Conservation (phyloP, 306 rosid species). For the Trifolium repens region DNA sequence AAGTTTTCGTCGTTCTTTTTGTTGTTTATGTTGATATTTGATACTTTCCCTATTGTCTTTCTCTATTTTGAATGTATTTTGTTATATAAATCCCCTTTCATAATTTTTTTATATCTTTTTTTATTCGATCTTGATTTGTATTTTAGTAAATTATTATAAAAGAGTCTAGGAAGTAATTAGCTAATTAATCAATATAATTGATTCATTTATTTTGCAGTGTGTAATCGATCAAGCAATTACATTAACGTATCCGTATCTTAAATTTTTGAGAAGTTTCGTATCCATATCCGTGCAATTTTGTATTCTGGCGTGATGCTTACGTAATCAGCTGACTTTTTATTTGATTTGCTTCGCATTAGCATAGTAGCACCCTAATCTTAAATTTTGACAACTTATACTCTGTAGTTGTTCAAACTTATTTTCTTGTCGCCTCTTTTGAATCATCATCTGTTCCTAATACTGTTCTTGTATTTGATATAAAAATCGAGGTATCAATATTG, state of each 20-base stretch:
- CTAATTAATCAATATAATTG: neutral
- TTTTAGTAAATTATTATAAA: neutral
- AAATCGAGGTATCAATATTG: too few species aligned
- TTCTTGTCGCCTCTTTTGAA: slow-evolving; percentile 2
- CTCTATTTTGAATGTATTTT: neutral
- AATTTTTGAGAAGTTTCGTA: neutral
- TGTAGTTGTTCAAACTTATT: neutral
- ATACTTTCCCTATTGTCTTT: neutral
- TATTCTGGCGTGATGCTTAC: neutral
- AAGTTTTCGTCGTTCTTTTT: neutral
- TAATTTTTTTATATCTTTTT: neutral
- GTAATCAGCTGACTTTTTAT: neutral
- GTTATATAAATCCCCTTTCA: neutral
- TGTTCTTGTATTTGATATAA: too few species aligned
- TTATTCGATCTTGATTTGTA: neutral
- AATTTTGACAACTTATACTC: slow-evolving; percentile 17
- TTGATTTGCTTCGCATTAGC: slow-evolving; percentile 1
- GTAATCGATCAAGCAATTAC: neutral
- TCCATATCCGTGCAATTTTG: neutral
- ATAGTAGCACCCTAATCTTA: slow-evolving; percentile 12
- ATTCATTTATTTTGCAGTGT: neutral
- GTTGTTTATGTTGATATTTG: slow-evolving; percentile 1
- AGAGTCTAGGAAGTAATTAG: neutral
- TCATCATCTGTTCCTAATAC: neutral
- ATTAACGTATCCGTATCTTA: neutral